A percentile compares a stretch with the other conserved stretches of the same genome.
Evolutionary conservation across 371 early-diverging fungal species (phyloP).

Genomic region (Dichotomocladium elegans): DNA sequence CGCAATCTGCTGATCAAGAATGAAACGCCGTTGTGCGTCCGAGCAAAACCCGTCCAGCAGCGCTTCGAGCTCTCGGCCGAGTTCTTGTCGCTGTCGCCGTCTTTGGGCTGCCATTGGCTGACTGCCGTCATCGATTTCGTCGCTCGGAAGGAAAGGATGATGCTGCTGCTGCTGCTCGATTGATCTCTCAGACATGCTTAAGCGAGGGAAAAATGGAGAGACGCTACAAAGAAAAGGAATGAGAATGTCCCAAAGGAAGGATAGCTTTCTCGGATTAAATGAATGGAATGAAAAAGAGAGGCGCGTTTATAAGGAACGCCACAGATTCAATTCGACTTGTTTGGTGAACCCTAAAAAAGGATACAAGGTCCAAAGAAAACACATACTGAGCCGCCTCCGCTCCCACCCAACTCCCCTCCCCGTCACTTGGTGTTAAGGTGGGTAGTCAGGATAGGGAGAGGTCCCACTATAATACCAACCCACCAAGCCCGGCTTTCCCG

Average conservation of each 20-base stretch:
- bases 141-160: too few species aligned
- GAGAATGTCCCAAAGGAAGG: not conserved
- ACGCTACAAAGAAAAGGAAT: not conserved
- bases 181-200: too few species aligned
- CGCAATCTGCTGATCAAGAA: constrained; percentile 14
- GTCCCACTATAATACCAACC: too few species aligned
- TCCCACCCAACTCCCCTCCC: too few species aligned
- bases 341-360: too few species aligned
- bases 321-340: too few species aligned
- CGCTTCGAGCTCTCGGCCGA: constrained; percentile 11
- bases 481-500: constrained; percentile 7
- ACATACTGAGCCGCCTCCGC: too few species aligned
- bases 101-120: constrained; percentile 2
- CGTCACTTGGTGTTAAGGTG: too few species aligned
- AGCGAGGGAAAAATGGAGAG: not conserved
- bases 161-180: too few species aligned
- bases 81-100: constrained; percentile 3
- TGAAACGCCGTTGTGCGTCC: constrained; percentile 16
- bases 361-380: not conserved
- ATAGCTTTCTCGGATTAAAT: not conserved
- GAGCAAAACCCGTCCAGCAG: constrained; percentile 15
- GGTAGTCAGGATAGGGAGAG: too few species aligned
- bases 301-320: constrained; percentile 7
- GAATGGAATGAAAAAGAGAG: constrained; percentile 2
- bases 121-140: constrained; percentile 1